phyloP scores from a whole-genome alignment of 441 rosid genomes.

The Euphorbia schlechtendalii region DNA sequence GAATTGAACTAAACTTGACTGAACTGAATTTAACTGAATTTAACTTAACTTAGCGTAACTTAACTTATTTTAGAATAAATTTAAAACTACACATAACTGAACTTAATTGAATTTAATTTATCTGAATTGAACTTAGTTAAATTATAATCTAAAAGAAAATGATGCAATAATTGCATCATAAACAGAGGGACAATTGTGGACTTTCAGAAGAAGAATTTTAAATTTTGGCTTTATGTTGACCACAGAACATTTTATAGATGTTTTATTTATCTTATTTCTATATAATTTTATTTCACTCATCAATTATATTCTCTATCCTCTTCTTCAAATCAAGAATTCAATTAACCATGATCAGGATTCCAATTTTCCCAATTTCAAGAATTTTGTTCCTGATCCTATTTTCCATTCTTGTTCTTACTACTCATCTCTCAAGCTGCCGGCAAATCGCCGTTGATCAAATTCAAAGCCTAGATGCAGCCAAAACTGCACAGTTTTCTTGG shows the following conservation, averaged over 20 bases:
- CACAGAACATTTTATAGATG: conserved; percentile 9
- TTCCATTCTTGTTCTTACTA: conserved; percentile 23
- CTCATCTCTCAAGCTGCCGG: conserved; percentile 33
- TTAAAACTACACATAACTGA: no score
- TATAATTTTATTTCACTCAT: conserved; percentile 12
- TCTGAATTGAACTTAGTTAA: no score
- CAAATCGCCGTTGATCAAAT: conserved; percentile 18
- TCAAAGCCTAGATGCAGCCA: conserved; percentile 9
- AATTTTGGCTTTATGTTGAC: conserved; percentile 23
- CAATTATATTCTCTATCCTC: background rate
- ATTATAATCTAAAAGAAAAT: background rate
- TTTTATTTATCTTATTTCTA: background rate
- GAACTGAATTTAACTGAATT: no score
- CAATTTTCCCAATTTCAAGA: conserved; percentile 19
- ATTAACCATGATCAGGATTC: conserved; percentile 25
- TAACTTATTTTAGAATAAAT: no score
- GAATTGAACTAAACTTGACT: no score
- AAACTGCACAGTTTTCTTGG: conserved; percentile 18
- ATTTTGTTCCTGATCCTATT: conserved; percentile 23
- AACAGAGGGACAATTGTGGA: conserved; percentile 20
- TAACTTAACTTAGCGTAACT: no score
- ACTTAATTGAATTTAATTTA: no score
- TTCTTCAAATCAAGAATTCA: background rate
- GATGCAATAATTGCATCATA: background rate
- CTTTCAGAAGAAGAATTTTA: conserved; percentile 8